Evolutionary conservation across 305 asterid genomes (phyloP), one percentile per base, ranked within the genome.

Genomic region (Andrographis paniculata): DNA sequence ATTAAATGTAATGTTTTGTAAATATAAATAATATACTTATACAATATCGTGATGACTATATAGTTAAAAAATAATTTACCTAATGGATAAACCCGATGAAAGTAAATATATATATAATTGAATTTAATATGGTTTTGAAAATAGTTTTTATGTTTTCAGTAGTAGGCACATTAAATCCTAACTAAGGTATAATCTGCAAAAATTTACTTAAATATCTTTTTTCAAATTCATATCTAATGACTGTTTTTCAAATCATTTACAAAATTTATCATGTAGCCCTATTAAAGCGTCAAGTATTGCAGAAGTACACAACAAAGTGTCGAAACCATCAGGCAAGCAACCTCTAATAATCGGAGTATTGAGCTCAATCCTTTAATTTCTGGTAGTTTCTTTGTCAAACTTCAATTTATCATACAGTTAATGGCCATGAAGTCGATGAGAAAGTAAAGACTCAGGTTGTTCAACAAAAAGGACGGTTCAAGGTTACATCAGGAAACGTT

Each of bases 391-490:
- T 41, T 61, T 23, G 16, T 37, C 14, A 13, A 13, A n/a, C 42
- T 37, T 17, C 42, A 37, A 13, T 14, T 42, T 48, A 5, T 60
- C 35, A 41, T 66, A 81, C 77, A 81, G 96, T 62, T 53, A 73
- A 72, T 53, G 77, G 81, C 46, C 91, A 87, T 45, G 96, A 87
- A 45, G 70, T 55, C 55, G 99, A 91, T 41, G 99, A 86, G 50
- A 91, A 77, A 71, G 66, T 78, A 36, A 91, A 86, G 68, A 67
- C 65, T 62, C 86, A 80, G 45, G 76, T 84, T 62, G 93, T 91
- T 75, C 99, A 91, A 71, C 96, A 79, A 62, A 87, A 74, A 66
- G 99, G 99, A 11, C 87, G 99, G 58, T 91, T 91, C 70, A 91
- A 91, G 72, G 94, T 91, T 56, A 91, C 99, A 46, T 91, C 99